Base-by-base conservation (phyloP, 768 basidiomycete genomes). In the Suillus subaureus region DNA sequence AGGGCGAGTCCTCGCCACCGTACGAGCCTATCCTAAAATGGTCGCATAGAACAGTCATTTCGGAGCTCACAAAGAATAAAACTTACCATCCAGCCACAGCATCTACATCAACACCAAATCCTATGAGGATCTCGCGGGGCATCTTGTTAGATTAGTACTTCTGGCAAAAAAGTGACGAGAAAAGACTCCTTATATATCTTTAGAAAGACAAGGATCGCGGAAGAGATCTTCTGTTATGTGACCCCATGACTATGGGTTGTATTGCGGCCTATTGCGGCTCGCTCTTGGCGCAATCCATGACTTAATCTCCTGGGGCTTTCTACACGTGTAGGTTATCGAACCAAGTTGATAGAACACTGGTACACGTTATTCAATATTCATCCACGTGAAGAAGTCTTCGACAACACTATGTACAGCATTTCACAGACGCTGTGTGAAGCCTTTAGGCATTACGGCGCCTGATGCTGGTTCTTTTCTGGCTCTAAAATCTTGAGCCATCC, bases 101-200 rank as follows among this genome's bases (percentile, higher is more conserved):
- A 65, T 92, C 90, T 4, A 92, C 87, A 68, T 92, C 89, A 13
- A 89, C 86, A 31, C 88, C 88, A 72, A 87, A 85, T 16, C 84
- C 80, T 54, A 87, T 79, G 11, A 87, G 79, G 18, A 85, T 81
- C 71, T 81, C 85, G 33, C 84, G 80, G 61, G 83, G 79, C 86
- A 87, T 87, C 28, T 60, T 60, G 42, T 21, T 23, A 28, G 40
- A 40, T 60, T 26, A 60, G 26, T 60, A 42, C 9, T 42, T 42
- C 35, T 21, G 40, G 39, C 21, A 11, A 28, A 42, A 21, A 21
- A 21, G 12, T 18, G 6, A 21, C 26, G 11, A 42, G 39, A 21
- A 35, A 13, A 21, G 26, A 18, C 42, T 31, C 58, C 31, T 58
- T 60, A 60, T 60, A 60, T 42, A 60, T 39, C 26, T 40, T 60